phyloP scores from a whole-genome alignment of 2,329 filamentous ascomycete genomes.

The Penicillium sp. region DNA sequence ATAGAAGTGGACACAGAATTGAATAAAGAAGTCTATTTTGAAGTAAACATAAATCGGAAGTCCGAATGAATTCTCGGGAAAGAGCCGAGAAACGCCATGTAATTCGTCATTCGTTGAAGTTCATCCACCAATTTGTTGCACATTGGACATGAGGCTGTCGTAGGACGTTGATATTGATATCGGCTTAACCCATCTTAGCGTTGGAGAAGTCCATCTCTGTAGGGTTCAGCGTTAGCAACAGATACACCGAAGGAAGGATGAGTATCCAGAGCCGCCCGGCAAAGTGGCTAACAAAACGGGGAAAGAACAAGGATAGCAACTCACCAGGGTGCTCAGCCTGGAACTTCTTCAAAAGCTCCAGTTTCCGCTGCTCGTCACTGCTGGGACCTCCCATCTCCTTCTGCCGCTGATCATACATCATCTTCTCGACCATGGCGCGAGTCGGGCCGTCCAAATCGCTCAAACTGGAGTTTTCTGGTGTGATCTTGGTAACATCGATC shows the following conservation, averaged over 20 bases:
- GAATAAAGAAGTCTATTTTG: background rate
- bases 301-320: slow-evolving; percentile 9
- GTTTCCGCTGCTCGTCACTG: slow-evolving; percentile 93
- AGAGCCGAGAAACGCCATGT: slow-evolving; percentile 1
- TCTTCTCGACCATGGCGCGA: slow-evolving; percentile 97
- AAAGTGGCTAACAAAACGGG: background rate
- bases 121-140: slow-evolving; percentile 12
- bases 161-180: background rate
- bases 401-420: slow-evolving; percentile 99
- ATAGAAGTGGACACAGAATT: background rate
- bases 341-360: slow-evolving; percentile 89
- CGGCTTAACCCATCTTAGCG: slow-evolving; percentile 57
- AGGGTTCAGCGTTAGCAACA: slow-evolving; percentile 4
- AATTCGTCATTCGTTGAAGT: slow-evolving; percentile 19
- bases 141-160: slow-evolving; percentile 9
- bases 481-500: slow-evolving; percentile 94
- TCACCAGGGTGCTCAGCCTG: slow-evolving; percentile 66
- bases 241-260: background rate
- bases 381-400: slow-evolving; percentile 88
- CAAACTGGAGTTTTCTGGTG: slow-evolving; percentile 86
- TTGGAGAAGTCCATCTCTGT: slow-evolving; percentile 65
- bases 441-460: slow-evolving; percentile 93
- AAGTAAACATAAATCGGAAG: background rate
- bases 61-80: no score
- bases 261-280: background rate